Conservation (phyloP, 345 rosid genomes). For the Moricandia moricandioides region DNA sequence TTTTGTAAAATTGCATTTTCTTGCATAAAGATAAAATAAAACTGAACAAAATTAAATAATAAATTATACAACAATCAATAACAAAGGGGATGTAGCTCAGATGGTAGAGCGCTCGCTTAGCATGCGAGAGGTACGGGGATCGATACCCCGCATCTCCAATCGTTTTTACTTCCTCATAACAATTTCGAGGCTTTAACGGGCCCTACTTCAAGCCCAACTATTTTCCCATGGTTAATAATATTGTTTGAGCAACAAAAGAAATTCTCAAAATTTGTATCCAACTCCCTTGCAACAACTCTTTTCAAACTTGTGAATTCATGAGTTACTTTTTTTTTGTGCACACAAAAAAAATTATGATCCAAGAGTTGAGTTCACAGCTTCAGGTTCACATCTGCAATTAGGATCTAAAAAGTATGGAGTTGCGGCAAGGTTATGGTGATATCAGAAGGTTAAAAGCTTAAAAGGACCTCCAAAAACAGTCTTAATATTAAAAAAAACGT, state of each 20-base stretch:
- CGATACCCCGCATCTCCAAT: constrained; percentile 84
- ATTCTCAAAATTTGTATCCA: neutral
- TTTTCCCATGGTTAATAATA: neutral
- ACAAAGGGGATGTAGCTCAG: constrained; percentile 41
- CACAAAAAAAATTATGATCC: neutral
- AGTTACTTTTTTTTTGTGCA: neutral
- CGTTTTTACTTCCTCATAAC: too few relatives aligned
- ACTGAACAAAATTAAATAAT: too few relatives aligned
- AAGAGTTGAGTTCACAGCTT: constrained; percentile 6
- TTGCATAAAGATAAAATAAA: too few relatives aligned
- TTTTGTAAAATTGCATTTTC: too few relatives aligned
- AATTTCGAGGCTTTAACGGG: too few relatives aligned
- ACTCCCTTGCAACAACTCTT: neutral
- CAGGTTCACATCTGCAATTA: neutral
- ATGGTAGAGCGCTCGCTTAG: constrained; percentile 70
- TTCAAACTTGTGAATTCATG: neutral
- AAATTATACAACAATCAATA: too few relatives aligned
- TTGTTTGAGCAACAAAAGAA: neutral
- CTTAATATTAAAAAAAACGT: neutral
- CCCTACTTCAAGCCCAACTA: too few relatives aligned
- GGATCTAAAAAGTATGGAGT: neutral
- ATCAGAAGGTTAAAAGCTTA: neutral
- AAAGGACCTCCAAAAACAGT: constrained; percentile 4
- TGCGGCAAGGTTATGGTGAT: neutral
- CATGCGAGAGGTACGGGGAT: constrained; percentile 90